Percentiles rank a stretch among this genome's conserved stretches.
Conservation (phyloP, 1,139 yeast genomes). For the Protomyces macrosporus region DNA sequence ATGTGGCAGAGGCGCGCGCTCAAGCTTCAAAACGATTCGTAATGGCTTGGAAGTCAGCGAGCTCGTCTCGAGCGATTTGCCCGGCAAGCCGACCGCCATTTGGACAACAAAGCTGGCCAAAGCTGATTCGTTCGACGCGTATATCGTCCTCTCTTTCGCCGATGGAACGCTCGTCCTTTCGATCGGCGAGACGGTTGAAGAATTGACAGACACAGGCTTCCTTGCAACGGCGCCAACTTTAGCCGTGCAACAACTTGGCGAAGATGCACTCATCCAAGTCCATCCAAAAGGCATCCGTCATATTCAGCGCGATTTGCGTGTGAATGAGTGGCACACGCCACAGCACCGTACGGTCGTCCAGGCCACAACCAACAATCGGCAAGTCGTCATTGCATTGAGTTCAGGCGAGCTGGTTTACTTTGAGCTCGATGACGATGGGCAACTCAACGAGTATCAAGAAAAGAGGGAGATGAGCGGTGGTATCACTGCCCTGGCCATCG, state of each 20-base stretch:
- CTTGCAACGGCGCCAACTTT: conserved; percentile 56
- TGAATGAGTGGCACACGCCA: conserved; percentile 78
- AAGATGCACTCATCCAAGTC: conserved; percentile 61
- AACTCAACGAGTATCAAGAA: conserved; percentile 65
- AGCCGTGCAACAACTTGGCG: conserved; percentile 66
- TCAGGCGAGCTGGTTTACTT: conserved; percentile 75
- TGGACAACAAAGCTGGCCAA: conserved; percentile 53
- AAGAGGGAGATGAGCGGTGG: conserved; percentile 52
- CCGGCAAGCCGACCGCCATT: conserved; percentile 55
- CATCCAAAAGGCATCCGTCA: conserved; percentile 70
- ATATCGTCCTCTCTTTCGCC: conserved; percentile 61
- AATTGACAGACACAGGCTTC: conserved; percentile 63
- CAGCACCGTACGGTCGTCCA: conserved; percentile 60
- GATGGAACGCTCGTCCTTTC: conserved; percentile 68
- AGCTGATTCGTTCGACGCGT: conserved; percentile 53
- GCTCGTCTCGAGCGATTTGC: conserved; percentile 67
- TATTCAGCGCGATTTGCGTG: conserved; percentile 43
- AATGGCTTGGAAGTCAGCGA: conserved; percentile 59
- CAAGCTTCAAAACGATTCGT: conserved; percentile 50
- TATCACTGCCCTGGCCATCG: conserved; percentile 54
- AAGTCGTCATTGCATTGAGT: conserved; percentile 64
- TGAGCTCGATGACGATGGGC: conserved; percentile 64
- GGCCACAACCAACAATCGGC: conserved; percentile 61
- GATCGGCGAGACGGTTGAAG: conserved; percentile 75
- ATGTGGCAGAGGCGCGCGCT: conserved; percentile 43